Evolutionary conservation across 148 eudicot genomes (phyloP).

Genomic region (Dysphania ambrosioides): DNA sequence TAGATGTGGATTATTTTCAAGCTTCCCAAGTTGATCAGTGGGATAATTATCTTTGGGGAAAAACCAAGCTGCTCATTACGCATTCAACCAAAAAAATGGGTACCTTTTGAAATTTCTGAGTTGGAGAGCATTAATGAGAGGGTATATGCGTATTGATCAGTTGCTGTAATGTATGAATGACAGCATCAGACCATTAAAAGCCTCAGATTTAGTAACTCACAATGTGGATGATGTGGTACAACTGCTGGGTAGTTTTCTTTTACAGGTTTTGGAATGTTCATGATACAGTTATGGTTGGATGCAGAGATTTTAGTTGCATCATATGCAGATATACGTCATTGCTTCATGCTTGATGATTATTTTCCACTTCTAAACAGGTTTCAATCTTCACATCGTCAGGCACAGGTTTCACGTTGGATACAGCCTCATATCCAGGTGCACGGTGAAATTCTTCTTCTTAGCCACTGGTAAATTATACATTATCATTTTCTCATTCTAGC

Average conservation of each 20-base stretch:
- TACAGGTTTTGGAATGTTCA: no score
- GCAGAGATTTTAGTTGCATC: not conserved
- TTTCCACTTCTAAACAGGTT: conserved; percentile 47
- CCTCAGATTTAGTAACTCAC: no score
- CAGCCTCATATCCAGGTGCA: conserved; percentile 90
- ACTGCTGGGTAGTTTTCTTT: no score
- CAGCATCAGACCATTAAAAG: no score
- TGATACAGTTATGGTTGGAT: not conserved
- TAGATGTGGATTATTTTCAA: no score
- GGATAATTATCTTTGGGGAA: not conserved
- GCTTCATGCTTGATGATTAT: no score
- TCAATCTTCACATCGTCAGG: conserved; percentile 63
- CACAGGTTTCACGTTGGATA: conserved; percentile 89
- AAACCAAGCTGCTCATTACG: not conserved
- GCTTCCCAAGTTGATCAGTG: no score
- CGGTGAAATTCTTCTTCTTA: not conserved
- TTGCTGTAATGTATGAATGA: no score
- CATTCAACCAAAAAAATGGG: not conserved
- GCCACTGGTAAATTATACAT: not conserved
- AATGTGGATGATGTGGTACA: no score
- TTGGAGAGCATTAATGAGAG: not conserved
- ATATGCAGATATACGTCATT: no score
- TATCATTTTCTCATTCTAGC: conserved; percentile 10
- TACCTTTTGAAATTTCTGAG: no score
- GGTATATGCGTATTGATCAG: no score